A percentile compares a stretch with the other conserved stretches of the same genome.
These are phyloP conservation scores for Jamesozyma rosinii DNA, from an alignment of 805 yeast genomes.

Conservation along the genomic window DNA sequence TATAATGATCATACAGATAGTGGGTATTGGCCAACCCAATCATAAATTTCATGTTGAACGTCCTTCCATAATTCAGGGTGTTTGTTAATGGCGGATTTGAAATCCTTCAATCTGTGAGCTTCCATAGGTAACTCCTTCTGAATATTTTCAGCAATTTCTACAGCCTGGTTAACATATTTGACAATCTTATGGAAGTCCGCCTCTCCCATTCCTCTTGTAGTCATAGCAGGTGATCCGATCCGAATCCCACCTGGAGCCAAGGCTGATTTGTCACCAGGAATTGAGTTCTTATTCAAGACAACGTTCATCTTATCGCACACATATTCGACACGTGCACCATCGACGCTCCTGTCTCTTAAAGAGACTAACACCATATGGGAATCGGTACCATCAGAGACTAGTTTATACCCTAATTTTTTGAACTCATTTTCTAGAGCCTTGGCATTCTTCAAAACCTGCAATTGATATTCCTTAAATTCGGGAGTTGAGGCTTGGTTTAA, in stretches of 20 bases:
- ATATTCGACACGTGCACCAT: constrained; percentile 93
- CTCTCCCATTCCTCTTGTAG: constrained; percentile 89
- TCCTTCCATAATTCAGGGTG: constrained; percentile 60
- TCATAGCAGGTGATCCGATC: constrained; percentile 97
- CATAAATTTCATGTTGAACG: constrained; percentile 66
- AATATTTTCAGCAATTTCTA: constrained; percentile 59
- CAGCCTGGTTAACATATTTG: constrained; percentile 69
- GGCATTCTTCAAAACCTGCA: constrained; percentile 80
- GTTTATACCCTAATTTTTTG: constrained; percentile 58
- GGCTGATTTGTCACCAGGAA: constrained; percentile 95
- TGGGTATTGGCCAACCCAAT: constrained; percentile 87
- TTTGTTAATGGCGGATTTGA: constrained; percentile 67
- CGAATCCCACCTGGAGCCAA: constrained; percentile 93
- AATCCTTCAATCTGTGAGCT: constrained; percentile 90
- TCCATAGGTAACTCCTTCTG: constrained; percentile 78
- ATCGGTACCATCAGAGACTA: constrained; percentile 92
- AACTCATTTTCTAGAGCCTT: constrained; percentile 69
- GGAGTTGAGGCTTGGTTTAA: constrained; percentile 85
- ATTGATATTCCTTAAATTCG: constrained; percentile 83
- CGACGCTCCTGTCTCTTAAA: constrained; percentile 78
- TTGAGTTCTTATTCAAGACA: constrained; percentile 92
- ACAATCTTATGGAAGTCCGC: constrained; percentile 76
- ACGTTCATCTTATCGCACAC: constrained; percentile 89
- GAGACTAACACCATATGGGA: constrained; percentile 89
- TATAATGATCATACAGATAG: constrained; percentile 28